These are phyloP conservation scores for Diaporthe aspalathi DNA, from an alignment of 2,329 filamentous ascomycete genomes.

Conservation along the genomic window DNA sequence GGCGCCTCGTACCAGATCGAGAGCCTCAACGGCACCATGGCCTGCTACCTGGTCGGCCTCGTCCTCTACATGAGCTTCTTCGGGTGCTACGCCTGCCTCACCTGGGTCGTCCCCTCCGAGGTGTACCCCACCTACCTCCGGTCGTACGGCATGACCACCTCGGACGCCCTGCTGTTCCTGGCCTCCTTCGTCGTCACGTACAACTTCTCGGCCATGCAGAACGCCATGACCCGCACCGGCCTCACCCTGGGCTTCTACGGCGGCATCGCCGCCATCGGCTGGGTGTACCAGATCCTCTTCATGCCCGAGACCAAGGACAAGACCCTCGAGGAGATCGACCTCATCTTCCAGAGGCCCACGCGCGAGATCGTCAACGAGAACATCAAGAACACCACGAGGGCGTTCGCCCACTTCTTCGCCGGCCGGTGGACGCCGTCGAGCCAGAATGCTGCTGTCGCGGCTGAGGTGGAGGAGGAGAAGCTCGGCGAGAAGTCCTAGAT, in stretches of 20 bases:
- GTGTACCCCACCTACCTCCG: slow-evolving; percentile 80
- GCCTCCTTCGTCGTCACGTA: slow-evolving; percentile 80
- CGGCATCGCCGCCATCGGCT: slow-evolving; percentile 76
- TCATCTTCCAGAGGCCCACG: slow-evolving; percentile 73
- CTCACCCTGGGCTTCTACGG: slow-evolving; percentile 79
- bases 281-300: slow-evolving; percentile 79
- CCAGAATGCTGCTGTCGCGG: slow-evolving; percentile 19
- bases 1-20: slow-evolving; percentile 71
- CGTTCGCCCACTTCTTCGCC: slow-evolving; percentile 36
- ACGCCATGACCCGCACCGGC: slow-evolving; percentile 74
- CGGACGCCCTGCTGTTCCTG: slow-evolving; percentile 75
- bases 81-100: slow-evolving; percentile 72
- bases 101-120: slow-evolving; percentile 75
- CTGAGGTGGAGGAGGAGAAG: slow-evolving; percentile 35
- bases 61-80: slow-evolving; percentile 78
- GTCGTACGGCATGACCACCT: slow-evolving; percentile 79
- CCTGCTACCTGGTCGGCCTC: slow-evolving; percentile 74
- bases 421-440: slow-evolving; percentile 34
- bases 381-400: slow-evolving; percentile 47
- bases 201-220: slow-evolving; percentile 78
- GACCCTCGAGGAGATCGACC: slow-evolving; percentile 77
- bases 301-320: slow-evolving; percentile 81
- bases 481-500: slow-evolving; percentile 35
- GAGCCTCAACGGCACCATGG: slow-evolving; percentile 62
- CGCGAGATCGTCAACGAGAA: slow-evolving; percentile 72